Conservation (phyloP, 2,329 filamentous ascomycete species). For the Atkinsonella hypoxylon region DNA sequence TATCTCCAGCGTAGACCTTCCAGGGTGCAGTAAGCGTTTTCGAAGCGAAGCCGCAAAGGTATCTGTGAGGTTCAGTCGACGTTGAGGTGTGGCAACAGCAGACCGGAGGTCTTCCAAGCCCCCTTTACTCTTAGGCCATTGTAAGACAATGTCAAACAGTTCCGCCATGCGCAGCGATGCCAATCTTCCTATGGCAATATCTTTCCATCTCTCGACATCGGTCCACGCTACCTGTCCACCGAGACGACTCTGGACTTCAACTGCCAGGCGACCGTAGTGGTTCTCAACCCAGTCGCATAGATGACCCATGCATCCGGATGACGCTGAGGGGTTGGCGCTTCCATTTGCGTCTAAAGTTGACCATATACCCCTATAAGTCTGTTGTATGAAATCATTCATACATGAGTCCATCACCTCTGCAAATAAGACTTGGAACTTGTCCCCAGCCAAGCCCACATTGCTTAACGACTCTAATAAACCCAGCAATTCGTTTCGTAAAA, state of each 20-base stretch:
- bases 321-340: slow-evolving; percentile 1
- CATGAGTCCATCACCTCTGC: slow-evolving; percentile 58
- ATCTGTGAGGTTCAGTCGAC: slow-evolving; percentile 57
- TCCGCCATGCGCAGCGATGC: slow-evolving; percentile 58
- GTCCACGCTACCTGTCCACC: slow-evolving; percentile 34
- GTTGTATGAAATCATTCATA: slow-evolving; percentile 50
- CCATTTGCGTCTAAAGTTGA: slow-evolving; percentile 13
- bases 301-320: slow-evolving; percentile 39
- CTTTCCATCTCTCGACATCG: slow-evolving; percentile 57
- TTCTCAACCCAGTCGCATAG: slow-evolving; percentile 58
- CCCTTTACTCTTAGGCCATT: slow-evolving; percentile 60
- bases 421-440: slow-evolving; percentile 57
- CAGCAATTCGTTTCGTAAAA: slow-evolving; percentile 38
- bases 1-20: slow-evolving; percentile 64
- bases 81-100: slow-evolving; percentile 54
- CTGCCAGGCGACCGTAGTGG: slow-evolving; percentile 50
- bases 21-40: slow-evolving; percentile 59
- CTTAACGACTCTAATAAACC: slow-evolving; percentile 46
- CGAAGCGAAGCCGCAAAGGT: slow-evolving; percentile 56
- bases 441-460: slow-evolving; percentile 55
- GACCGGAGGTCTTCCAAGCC: slow-evolving; percentile 64
- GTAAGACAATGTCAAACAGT: slow-evolving; percentile 67
- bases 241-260: slow-evolving; percentile 44
- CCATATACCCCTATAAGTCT: slow-evolving; percentile 55
- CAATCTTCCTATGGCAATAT: slow-evolving; percentile 55